Evolutionary conservation across 331 rosid species (phyloP).

Genomic region (Cydonia oblonga): DNA sequence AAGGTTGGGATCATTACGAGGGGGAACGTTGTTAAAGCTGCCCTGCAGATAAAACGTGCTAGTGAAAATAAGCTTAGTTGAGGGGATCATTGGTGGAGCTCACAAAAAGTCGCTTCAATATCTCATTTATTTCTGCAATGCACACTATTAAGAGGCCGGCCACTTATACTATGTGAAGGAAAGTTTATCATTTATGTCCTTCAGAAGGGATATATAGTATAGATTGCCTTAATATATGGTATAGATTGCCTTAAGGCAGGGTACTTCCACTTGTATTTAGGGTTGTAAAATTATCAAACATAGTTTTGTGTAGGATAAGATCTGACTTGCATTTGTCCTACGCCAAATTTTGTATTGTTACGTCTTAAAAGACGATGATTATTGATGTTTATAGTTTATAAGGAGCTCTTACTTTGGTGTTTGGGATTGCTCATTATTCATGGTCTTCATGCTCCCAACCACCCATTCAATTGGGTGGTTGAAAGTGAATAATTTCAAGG

Average conservation of each 20-base stretch:
- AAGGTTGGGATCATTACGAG: slow-evolving; percentile 85
- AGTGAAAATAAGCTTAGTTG: slow-evolving; percentile 18
- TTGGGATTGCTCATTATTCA: neutral
- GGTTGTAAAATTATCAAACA: slow-evolving; percentile 5
- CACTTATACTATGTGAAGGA: neutral
- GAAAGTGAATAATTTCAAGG: neutral
- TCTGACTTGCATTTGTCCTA: neutral
- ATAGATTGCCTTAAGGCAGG: slow-evolving; percentile 3
- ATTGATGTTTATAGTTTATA: neutral
- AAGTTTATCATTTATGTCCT: slow-evolving; percentile 14
- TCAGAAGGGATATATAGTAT: too few species aligned
- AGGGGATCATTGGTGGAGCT: neutral
- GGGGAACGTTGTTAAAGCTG: slow-evolving; percentile 84
- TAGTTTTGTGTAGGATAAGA: slow-evolving; percentile 5
- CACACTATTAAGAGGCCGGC: slow-evolving; percentile 3
- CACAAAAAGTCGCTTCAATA: neutral
- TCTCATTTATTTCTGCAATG: neutral
- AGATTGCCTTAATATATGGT: neutral
- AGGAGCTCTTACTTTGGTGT: neutral
- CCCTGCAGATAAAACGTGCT: slow-evolving; percentile 65
- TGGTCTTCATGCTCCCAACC: neutral
- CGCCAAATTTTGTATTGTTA: slow-evolving; percentile 3
- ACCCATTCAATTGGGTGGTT: neutral
- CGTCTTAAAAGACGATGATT: neutral
- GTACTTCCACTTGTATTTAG: neutral